Evolutionary conservation across 306 rosid genomes (phyloP).

Genomic region (Quercus glauca): DNA sequence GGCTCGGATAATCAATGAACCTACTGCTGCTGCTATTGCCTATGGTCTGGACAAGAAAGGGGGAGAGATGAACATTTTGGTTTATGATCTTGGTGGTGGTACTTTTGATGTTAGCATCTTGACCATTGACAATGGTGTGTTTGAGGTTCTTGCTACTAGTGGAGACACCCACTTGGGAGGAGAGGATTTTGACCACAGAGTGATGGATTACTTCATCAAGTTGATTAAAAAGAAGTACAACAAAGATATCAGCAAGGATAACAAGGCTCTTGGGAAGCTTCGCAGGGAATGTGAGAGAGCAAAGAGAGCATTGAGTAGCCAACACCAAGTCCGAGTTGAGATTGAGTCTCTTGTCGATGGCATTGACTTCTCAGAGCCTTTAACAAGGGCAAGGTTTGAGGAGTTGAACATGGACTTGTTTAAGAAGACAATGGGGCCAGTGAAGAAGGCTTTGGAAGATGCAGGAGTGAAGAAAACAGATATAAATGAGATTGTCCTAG

Average conservation of each 20-base stretch:
- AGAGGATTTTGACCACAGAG: constrained; percentile 60
- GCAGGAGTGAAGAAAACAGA: constrained; percentile 44
- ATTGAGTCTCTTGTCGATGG: constrained; percentile 54
- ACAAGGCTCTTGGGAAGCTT: constrained; percentile 54
- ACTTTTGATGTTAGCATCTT: constrained; percentile 66
- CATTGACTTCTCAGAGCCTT: constrained; percentile 47
- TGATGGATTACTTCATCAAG: constrained; percentile 55
- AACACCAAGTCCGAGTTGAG: constrained; percentile 54
- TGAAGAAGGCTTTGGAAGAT: constrained; percentile 48
- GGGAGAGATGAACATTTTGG: constrained; percentile 41
- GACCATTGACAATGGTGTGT: constrained; percentile 55
- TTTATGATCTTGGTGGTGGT: constrained; percentile 66
- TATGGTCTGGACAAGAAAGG: constrained; percentile 51
- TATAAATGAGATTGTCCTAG: constrained; percentile 48
- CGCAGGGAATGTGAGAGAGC: constrained; percentile 58
- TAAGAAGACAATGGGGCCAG: constrained; percentile 57
- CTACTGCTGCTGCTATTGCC: constrained; percentile 54
- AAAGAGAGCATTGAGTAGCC: constrained; percentile 54
- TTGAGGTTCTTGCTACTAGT: constrained; percentile 51
- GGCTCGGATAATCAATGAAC: constrained; percentile 49
- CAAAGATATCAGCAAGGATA: constrained; percentile 49
- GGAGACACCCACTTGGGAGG: constrained; percentile 69
- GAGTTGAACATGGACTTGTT: constrained; percentile 57
- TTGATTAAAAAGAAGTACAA: constrained; percentile 46
- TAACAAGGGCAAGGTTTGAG: constrained; percentile 56